These are phyloP conservation scores for Arthrobotrys iridis DNA, from an alignment of 2,329 filamentous ascomycete species.

Conservation along the genomic window DNA sequence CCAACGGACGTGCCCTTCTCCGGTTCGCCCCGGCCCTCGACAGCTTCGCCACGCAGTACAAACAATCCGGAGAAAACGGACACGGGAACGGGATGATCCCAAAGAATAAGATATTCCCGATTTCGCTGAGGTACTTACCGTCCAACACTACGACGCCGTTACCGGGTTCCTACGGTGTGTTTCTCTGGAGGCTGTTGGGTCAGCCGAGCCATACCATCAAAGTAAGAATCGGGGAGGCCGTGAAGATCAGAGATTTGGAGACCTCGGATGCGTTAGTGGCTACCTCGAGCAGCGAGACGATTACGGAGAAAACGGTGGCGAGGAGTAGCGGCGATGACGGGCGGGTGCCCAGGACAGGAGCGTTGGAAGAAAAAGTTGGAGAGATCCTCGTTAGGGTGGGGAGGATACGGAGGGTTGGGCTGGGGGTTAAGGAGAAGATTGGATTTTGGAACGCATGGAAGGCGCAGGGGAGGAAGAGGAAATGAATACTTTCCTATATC, in stretches of 20 bases:
- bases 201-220: conserved; percentile 88
- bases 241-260: conserved; percentile 65
- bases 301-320: conserved; percentile 54
- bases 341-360: conserved; percentile 60
- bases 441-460: conserved; percentile 80
- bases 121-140: conserved; percentile 88
- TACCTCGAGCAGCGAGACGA: conserved; percentile 57
- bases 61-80: conserved; percentile 31
- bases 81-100: conserved; percentile 26
- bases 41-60: conserved; percentile 68
- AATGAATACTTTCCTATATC: conserved; percentile 4
- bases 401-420: conserved; percentile 84
- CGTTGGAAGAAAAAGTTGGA: conserved; percentile 77
- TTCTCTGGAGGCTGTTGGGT: conserved; percentile 86
- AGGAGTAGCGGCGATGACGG: conserved; percentile 6
- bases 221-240: conserved; percentile 84
- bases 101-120: conserved; percentile 80
- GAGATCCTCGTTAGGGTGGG: conserved; percentile 88
- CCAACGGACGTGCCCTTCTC: conserved; percentile 89
- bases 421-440: conserved; percentile 83
- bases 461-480: conserved; percentile 60
- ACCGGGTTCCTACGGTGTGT: conserved; percentile 75
- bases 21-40: conserved; percentile 82
- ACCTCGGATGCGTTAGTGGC: conserved; percentile 50
- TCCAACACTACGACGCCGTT: conserved; percentile 90